Evolutionary conservation across 768 basidiomycete genomes (phyloP), one percentile per base, ranked within the genome.

Genomic region (Russula griseocarnosa): DNA sequence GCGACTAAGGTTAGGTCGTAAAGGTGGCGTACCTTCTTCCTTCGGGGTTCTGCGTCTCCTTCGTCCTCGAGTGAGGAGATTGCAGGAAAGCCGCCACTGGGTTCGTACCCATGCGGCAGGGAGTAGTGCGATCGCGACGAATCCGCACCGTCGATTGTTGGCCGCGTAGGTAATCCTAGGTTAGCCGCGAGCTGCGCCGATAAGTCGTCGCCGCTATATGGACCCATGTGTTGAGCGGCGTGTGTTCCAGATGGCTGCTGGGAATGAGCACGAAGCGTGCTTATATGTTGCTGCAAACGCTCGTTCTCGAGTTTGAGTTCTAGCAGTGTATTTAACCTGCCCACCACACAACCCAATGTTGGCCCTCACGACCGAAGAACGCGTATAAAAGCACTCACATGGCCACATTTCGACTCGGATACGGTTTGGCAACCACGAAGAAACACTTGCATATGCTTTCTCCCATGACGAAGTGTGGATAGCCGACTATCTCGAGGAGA

Each of bases 291-390:
- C 67, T 88, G 81, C 47, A 97, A 74, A 16, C 86, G 82, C 73
- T 92, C 88, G 73, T 97, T 94, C 76, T 95, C 92, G 61, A 87
- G 78, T 74, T 93, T 94, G 55, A 96, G 82, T 70, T 96, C 94
- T 40, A 97, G 70, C 68, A 86, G 83, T 0, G 85, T 84, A 66
- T 87, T 83, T 34, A 90, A 74, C 82, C 90, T 90, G 65, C 36
- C 36, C 22, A 47, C 16, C 28, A 28, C n/a, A 30, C 14, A 61
- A 24, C 30, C 46, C 42, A 26, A 18, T 1, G 47, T 42, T 28
- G 61, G 50, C 13, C 34, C 50, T 60, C 52, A 44, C 40, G 53
- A n/a, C n/a, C 44, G 55, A 57, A 58, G 59, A 36, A 10, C 46
- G n/a, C 11, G 38, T n/a, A 20, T 3, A 50, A 7, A 44, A 36